A percentile compares a stretch with the other conserved stretches of the same genome.
phyloP scores from a whole-genome alignment of 1,284 basidiomycete genomes.

The Heterobasidion irregulare region DNA sequence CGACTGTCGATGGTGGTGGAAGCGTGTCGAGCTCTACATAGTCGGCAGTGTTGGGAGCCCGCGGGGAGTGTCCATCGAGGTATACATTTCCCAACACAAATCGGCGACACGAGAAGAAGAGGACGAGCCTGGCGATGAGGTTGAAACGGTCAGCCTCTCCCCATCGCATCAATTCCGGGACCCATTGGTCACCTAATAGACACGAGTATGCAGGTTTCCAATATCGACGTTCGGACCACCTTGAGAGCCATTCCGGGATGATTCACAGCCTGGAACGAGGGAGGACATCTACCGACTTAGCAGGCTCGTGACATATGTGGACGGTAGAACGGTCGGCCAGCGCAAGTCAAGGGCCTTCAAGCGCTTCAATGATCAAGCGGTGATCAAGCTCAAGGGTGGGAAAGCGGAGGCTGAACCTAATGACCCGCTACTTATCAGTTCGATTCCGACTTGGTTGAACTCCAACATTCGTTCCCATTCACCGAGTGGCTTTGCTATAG shows the following conservation, averaged over 20 bases:
- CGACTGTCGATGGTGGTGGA: slow-evolving; percentile 30
- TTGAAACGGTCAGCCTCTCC: not conserved
- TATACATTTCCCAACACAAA: not conserved
- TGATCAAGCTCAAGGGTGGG: no score
- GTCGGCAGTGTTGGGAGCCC: slow-evolving; percentile 8
- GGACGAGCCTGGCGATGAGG: not conserved
- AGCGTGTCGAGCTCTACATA: slow-evolving; percentile 33
- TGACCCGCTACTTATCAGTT: no score
- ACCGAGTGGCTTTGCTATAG: no score
- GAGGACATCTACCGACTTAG: no score
- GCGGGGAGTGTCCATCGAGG: not conserved
- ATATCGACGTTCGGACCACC: not conserved
- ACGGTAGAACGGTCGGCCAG: no score
- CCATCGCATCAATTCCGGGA: not conserved
- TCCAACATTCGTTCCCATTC: no score
- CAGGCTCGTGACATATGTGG: no score
- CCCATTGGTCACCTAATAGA: not conserved
- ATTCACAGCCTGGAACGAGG: no score
- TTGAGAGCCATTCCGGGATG: not conserved
- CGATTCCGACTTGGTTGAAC: no score
- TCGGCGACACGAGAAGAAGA: not conserved
- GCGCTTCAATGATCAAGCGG: no score
- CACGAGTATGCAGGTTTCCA: not conserved
- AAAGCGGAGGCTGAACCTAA: no score
- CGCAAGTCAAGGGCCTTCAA: no score